These are phyloP conservation scores for Paecilomyces fulvus DNA, from an alignment of 2,329 filamentous ascomycete genomes.

Conservation along the genomic window DNA sequence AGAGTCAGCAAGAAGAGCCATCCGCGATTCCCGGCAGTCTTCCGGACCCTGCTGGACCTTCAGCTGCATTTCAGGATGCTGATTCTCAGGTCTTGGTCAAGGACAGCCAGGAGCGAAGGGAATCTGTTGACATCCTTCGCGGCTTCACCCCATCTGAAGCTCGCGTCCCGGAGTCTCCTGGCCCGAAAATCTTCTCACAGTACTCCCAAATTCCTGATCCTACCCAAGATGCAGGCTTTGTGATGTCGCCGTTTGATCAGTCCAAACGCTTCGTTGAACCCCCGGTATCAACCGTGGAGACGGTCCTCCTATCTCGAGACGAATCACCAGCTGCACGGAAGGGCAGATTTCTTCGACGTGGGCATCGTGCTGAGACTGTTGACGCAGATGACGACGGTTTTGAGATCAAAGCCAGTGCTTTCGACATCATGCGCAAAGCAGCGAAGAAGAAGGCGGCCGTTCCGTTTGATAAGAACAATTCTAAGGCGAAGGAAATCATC, in stretches of 20 bases:
- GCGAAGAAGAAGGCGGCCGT: conserved; percentile 49
- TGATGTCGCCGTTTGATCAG: conserved; percentile 62
- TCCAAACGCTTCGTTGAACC: conserved; percentile 54
- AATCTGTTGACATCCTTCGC: conserved; percentile 37
- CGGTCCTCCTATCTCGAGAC: conserved; percentile 47
- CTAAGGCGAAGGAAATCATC: conserved; percentile 76
- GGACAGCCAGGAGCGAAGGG: conserved; percentile 46
- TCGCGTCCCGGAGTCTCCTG: conserved; percentile 29
- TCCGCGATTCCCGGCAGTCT: conserved; percentile 42
- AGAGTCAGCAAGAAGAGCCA: conserved; percentile 38
- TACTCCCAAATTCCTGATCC: conserved; percentile 62
- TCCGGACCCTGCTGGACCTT: conserved; percentile 49
- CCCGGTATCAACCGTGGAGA: conserved; percentile 62
- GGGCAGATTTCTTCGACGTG: conserved; percentile 46
- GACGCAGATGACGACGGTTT: conserved; percentile 30
- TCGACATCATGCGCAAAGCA: conserved; percentile 62
- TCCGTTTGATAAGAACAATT: conserved; percentile 74
- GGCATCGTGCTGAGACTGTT: conserved; percentile 35
- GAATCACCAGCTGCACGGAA: conserved; percentile 60
- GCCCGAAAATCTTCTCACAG: conserved; percentile 46
- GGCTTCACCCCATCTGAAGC: conserved; percentile 25
- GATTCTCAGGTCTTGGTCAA: conserved; percentile 54
- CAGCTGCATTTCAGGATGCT: conserved; percentile 50
- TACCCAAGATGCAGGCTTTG: conserved; percentile 74
- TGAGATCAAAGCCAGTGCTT: conserved; percentile 47